phyloP scores from a whole-genome alignment of 495 filamentous ascomycete species.

The Penicillium lagena region DNA sequence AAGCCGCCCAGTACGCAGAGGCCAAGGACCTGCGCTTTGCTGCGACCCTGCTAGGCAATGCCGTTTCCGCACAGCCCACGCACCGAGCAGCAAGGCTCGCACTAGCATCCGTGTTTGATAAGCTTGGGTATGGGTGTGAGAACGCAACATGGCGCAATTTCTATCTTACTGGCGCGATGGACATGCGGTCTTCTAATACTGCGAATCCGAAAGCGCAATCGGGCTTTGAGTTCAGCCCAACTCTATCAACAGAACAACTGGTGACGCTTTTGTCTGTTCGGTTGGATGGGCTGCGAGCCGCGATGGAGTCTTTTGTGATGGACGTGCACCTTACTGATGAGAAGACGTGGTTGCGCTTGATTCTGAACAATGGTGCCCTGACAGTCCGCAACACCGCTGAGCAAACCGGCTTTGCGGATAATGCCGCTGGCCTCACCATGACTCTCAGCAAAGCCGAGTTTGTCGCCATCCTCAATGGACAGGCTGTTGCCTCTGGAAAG shows the following conservation, averaged over 20 bases:
- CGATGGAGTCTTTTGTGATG: background rate
- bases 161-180: constrained; percentile 11
- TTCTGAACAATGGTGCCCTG: constrained; percentile 10
- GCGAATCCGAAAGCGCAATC: too few species aligned
- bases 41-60: constrained; percentile 16
- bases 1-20: constrained; percentile 8
- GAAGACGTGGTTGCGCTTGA: constrained; percentile 7
- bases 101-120: constrained; percentile 15
- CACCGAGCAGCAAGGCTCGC: constrained; percentile 1
- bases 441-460: too few species aligned
- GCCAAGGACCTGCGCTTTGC: constrained; percentile 20
- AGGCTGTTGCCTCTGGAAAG: too few species aligned
- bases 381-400: background rate
- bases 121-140: constrained; percentile 21
- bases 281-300: constrained; percentile 5
- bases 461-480: too few species aligned
- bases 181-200: background rate
- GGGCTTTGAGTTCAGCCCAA: constrained; percentile 1
- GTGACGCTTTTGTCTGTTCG: constrained; percentile 4
- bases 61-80: constrained; percentile 10
- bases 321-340: constrained; percentile 9
- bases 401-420: too few species aligned
- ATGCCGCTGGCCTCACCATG: too few species aligned
- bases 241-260: constrained; percentile 8
- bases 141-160: constrained; percentile 25